Conservation (phyloP, 805 yeast genomes). For the Nakazawaea ambrosiae region DNA sequence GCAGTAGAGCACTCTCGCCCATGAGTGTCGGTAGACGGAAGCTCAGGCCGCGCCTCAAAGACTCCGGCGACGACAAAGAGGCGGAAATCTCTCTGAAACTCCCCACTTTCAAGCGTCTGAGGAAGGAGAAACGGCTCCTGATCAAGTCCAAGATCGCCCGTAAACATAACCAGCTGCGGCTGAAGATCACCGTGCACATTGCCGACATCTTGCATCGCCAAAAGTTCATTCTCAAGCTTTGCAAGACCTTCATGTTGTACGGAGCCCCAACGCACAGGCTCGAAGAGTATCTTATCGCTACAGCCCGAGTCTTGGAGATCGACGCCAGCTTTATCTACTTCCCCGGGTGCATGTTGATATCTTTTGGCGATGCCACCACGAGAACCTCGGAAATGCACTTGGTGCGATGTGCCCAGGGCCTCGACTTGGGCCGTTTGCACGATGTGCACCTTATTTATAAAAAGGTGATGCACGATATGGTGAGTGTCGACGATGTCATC, state of each 20-base stretch:
- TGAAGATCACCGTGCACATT: constrained; percentile 75
- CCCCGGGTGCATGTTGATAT: constrained; percentile 83
- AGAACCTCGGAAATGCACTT: constrained; percentile 84
- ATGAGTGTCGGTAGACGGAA: background rate
- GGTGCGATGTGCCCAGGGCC: constrained; percentile 70
- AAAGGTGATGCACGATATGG: constrained; percentile 68
- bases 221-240: constrained; percentile 65
- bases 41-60: too few relatives aligned
- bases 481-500: constrained; percentile 75
- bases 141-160: too few relatives aligned
- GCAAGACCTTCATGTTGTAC: constrained; percentile 74
- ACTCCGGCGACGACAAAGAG: too few relatives aligned
- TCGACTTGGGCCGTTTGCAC: constrained; percentile 63
- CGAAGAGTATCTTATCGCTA: constrained; percentile 80
- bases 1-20: constrained; percentile 1
- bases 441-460: constrained; percentile 71
- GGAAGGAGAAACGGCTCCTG: too few relatives aligned
- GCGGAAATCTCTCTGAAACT: too few relatives aligned
- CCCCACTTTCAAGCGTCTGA: too few relatives aligned
- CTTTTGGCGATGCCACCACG: constrained; percentile 82
- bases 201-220: constrained; percentile 75
- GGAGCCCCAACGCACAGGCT: constrained; percentile 88
- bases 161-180: constrained; percentile 19
- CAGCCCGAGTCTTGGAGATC: constrained; percentile 74
- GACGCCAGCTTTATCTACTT: constrained; percentile 80